A percentile compares a stretch with the other conserved stretches of the same genome.
Evolutionary conservation across 257 asterid genomes (phyloP).

Genomic region (Solanum corneliomulleri): DNA sequence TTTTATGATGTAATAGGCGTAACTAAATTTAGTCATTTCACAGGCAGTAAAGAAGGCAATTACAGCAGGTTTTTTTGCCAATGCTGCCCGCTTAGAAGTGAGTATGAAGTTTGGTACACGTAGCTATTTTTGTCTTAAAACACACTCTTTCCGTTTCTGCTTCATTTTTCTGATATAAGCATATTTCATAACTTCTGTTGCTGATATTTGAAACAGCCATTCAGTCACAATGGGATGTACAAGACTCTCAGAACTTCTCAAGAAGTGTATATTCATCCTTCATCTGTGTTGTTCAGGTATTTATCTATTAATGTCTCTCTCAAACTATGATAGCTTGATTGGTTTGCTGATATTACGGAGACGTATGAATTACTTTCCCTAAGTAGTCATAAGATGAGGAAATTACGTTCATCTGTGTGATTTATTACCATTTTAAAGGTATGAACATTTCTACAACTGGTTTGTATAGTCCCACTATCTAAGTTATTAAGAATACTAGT

Average conservation of each 20-base stretch:
- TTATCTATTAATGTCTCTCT: not conserved
- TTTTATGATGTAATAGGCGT: not conserved
- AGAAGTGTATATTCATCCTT: conserved; percentile 92
- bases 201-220: conserved; percentile 32
- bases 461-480: not conserved
- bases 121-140: not conserved
- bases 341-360: not conserved
- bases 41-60: conserved; percentile 91
- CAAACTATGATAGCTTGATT: not conserved
- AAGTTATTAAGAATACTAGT: not conserved
- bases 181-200: not conserved
- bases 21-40: conserved; percentile 1
- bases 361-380: too few species aligned
- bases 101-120: conserved; percentile 7
- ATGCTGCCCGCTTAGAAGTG: conserved; percentile 91
- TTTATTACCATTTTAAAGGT: not conserved
- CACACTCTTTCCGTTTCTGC: not conserved
- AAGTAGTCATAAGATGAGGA: not conserved
- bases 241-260: conserved; percentile 83
- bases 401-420: not conserved
- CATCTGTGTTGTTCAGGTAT: conserved; percentile 90
- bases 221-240: conserved; percentile 83
- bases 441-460: not conserved
- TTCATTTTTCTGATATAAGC: not conserved
- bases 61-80: conserved; percentile 82